These are phyloP conservation scores for Truncatella angustata DNA, from an alignment of 2,329 filamentous ascomycete species.

Conservation along the genomic window DNA sequence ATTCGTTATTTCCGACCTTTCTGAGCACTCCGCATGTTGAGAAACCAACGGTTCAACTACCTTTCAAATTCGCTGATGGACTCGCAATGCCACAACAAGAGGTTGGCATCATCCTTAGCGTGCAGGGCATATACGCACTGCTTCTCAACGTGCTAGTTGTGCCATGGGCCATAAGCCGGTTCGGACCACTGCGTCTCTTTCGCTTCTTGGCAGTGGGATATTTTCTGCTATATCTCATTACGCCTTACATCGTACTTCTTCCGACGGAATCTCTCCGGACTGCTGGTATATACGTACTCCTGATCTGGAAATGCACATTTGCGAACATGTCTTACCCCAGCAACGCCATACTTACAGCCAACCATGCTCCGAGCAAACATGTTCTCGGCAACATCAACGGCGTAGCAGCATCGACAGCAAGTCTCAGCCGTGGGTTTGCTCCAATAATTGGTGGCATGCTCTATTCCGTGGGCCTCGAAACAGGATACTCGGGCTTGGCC, in stretches of 20 bases:
- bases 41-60: constrained; percentile 48
- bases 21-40: constrained; percentile 46
- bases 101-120: constrained; percentile 83
- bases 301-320: constrained; percentile 92
- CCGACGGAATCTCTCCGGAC: constrained; percentile 70
- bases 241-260: constrained; percentile 85
- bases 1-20: constrained; percentile 90
- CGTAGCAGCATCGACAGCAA: constrained; percentile 86
- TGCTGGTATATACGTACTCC: constrained; percentile 70
- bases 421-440: constrained; percentile 82
- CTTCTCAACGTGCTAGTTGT: constrained; percentile 82
- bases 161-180: constrained; percentile 68
- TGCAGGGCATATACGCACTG: constrained; percentile 89
- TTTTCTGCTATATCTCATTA: constrained; percentile 81
- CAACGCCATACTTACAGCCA: constrained; percentile 84
- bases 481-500: constrained; percentile 81
- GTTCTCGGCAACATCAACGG: constrained; percentile 92
- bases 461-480: constrained; percentile 74
- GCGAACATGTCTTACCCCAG: constrained; percentile 89
- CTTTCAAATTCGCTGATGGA: constrained; percentile 86
- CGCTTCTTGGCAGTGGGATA: constrained; percentile 78
- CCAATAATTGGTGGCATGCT: constrained; percentile 84
- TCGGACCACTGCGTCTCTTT: constrained; percentile 81
- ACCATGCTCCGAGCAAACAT: constrained; percentile 79
- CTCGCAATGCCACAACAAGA: constrained; percentile 80